phyloP scores from a whole-genome alignment of 352 stramenopile genomes.

The Phytophthora meadii region DNA sequence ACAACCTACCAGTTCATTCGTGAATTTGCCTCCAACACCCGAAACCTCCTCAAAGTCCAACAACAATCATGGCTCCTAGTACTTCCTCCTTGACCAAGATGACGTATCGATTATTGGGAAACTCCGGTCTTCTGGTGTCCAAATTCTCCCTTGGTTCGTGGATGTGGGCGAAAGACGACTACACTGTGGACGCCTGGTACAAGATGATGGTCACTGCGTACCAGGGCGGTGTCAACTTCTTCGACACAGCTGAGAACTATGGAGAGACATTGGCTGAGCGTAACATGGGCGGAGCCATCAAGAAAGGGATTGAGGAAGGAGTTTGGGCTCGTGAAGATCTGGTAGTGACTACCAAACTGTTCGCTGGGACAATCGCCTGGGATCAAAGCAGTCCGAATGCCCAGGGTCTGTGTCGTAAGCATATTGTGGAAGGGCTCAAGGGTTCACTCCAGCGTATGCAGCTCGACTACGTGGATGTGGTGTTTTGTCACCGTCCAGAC shows the following conservation, averaged over 20 bases:
- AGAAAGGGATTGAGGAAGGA: constrained; percentile 39
- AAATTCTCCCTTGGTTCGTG: constrained; percentile 13
- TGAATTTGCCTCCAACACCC: constrained; percentile 1
- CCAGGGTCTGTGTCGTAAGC: constrained; percentile 9
- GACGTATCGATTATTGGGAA: constrained; percentile 12
- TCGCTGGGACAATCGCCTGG: constrained; percentile 34
- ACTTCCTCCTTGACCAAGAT: constrained; percentile 3
- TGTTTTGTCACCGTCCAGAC: constrained; percentile 5
- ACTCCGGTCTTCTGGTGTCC: constrained; percentile 10
- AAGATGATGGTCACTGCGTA: constrained; percentile 24
- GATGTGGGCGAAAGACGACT: constrained; percentile 14
- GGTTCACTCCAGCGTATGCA: constrained; percentile 15
- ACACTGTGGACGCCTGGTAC: constrained; percentile 24
- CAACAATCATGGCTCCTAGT: neutral
- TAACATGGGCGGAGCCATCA: constrained; percentile 48
- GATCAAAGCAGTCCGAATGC: constrained; percentile 5
- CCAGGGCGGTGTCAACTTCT: constrained; percentile 53
- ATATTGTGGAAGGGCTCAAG: constrained; percentile 9
- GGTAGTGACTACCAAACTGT: constrained; percentile 64
- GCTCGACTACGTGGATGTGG: constrained; percentile 9
- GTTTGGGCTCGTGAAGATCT: constrained; percentile 47
- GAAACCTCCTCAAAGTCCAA: neutral
- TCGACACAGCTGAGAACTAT: constrained; percentile 43
- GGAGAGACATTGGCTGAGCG: constrained; percentile 16
- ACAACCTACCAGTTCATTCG: neutral